A percentile compares a stretch with the other conserved stretches of the same genome.
phyloP scores from a whole-genome alignment of 148 eudicot species.

The Nepenthes gracilis region DNA sequence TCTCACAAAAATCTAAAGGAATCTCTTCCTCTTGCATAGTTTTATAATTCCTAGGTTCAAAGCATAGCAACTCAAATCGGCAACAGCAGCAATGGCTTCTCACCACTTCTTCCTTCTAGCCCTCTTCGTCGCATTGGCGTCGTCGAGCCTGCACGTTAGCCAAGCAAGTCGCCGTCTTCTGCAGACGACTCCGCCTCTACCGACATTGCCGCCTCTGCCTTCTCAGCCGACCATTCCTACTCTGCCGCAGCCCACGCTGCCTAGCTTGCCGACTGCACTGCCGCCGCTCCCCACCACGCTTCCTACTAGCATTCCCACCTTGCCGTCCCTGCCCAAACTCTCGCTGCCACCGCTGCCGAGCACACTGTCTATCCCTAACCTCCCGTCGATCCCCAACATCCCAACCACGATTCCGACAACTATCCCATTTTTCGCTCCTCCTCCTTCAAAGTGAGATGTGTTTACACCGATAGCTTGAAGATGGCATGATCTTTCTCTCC shows the following conservation, averaged over 20 bases:
- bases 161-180: neutral
- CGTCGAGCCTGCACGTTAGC: neutral
- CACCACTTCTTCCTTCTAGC: neutral
- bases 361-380: neutral
- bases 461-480: no score
- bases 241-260: neutral
- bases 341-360: neutral
- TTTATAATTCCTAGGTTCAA: neutral
- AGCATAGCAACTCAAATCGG: neutral
- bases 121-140: neutral
- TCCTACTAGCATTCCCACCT: neutral
- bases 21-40: neutral
- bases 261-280: neutral
- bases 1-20: neutral
- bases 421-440: neutral
- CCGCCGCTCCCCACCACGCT: neutral
- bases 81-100: neutral
- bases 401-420: neutral
- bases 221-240: neutral
- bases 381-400: neutral
- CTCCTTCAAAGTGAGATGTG: neutral
- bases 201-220: no score
- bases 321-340: neutral
- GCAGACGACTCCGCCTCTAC: neutral
- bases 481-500: no score